Base-by-base conservation (phyloP, 441 rosid genomes). In the Pelargonium myrrhifolium region DNA sequence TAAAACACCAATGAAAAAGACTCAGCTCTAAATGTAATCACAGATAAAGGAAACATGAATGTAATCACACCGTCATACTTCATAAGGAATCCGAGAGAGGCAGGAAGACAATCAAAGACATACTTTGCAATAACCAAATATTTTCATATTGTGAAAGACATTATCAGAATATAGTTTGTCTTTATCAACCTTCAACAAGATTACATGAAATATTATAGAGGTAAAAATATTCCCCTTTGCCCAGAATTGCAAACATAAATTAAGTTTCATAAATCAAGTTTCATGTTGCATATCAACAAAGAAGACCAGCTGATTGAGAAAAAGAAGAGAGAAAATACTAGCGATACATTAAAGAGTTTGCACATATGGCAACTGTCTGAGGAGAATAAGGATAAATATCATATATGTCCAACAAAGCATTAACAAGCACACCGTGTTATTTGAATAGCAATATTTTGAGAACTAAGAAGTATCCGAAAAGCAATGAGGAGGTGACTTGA, bases 21-120 rank as follows among this genome's bases (percentile, higher is more conserved):
- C 39, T 35, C 6, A 35, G 39, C 39, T 35, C 39, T 35, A 35
- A 35, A 5, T 35, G 39, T 35, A 35, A 35, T 35, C 39, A 35
- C 9, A 35, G 39, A 35, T 35, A 35, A 35, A 35, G 39, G 39
- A 35, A 35, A 35, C 21, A n/a, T 31, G 42, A 12, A 61, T 5
- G 20, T 17, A 61, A 61, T 17, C 8, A 61, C 64, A 26, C 39
- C 0, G n/a, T 28, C 42, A 26, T 21, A 59, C 37, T 22, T 59
- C 1, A 22, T 22, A 59, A 24, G 9, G 31, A 59, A 59, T 10
- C 15, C 39, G 2, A 26, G 37, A 11, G 31, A 31, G 28, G 3
- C 31, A 58, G 26, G 22, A 26, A 22, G 63, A 59, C 63, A 59
- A 59, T 11, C 15, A 59, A 59, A 22, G 31, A 59, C 37, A 59